Percentiles rank a stretch among this genome's conserved stretches.
These are phyloP conservation scores for Eutypa lata DNA, from an alignment of 2,329 filamentous ascomycete species.

Conservation along the genomic window DNA sequence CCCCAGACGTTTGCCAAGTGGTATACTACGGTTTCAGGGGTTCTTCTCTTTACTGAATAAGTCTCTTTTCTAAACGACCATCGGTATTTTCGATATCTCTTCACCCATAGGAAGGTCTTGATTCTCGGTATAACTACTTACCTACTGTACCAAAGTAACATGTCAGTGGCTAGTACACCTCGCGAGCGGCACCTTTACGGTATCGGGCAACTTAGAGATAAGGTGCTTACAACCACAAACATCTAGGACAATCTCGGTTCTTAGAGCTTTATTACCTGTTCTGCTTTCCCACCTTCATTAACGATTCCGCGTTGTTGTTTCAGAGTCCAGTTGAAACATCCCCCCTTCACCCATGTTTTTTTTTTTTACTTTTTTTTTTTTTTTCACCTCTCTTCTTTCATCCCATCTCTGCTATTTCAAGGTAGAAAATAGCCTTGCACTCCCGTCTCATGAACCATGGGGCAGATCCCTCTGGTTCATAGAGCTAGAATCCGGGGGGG, in stretches of 20 bases:
- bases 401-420: not conserved
- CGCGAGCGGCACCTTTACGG: not conserved
- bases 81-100: not conserved
- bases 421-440: not conserved
- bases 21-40: not conserved
- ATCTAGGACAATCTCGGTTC: too few species aligned
- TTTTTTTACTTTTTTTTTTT: too few species aligned
- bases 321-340: too few species aligned
- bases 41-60: not conserved
- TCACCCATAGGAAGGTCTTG: not conserved
- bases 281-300: too few species aligned
- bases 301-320: too few species aligned
- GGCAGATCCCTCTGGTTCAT: not conserved
- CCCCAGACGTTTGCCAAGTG: not conserved
- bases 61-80: too few species aligned
- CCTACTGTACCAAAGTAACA: not conserved
- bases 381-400: too few species aligned
- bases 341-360: too few species aligned
- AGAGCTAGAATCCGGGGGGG: not conserved
- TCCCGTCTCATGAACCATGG: not conserved
- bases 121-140: not conserved
- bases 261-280: too few species aligned
- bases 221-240: not conserved
- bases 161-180: not conserved
- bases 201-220: not conserved